A percentile compares a stretch with the other conserved stretches of the same genome.
Conservation (phyloP, 106 monocot genomes). For the Phalaenopsis aphrodite region DNA sequence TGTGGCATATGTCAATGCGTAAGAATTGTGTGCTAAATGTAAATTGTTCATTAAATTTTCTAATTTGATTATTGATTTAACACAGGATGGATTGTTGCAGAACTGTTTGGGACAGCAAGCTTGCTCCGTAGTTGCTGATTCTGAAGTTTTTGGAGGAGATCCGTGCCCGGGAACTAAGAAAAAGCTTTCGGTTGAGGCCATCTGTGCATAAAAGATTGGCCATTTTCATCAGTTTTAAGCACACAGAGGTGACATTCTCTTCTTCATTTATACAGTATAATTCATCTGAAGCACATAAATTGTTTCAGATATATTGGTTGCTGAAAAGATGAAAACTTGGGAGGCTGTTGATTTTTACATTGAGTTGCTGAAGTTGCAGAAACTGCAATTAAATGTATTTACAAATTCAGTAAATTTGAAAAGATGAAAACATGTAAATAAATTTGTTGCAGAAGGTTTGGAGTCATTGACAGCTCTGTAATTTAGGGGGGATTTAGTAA, state of each 20-base stretch:
- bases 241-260: slow-evolving; percentile 5
- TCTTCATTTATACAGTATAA: neutral
- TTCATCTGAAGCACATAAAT: neutral
- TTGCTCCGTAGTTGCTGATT: slow-evolving; percentile 37
- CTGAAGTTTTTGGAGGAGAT: slow-evolving; percentile 52
- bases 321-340: neutral
- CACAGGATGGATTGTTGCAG: slow-evolving; percentile 15
- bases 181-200: slow-evolving; percentile 45
- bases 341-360: slow-evolving; percentile 1
- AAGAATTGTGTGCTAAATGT: too few species aligned
- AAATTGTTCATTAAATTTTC: slow-evolving; percentile 5
- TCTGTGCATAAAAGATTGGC: slow-evolving; percentile 26
- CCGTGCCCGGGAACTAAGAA: slow-evolving; percentile 55
- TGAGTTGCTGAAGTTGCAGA: slow-evolving; percentile 1
- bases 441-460: neutral
- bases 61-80: neutral
- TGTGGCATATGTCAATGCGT: too few species aligned
- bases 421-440: slow-evolving; percentile 1
- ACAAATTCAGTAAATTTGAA: neutral
- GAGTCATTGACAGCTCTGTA: too few species aligned
- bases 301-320: neutral
- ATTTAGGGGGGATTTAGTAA: neutral
- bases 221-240: neutral
- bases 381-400: slow-evolving; percentile 1
- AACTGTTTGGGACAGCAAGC: slow-evolving; percentile 43